These are phyloP conservation scores for Xylaria telfairii DNA, from an alignment of 495 filamentous ascomycete genomes.

Conservation along the genomic window DNA sequence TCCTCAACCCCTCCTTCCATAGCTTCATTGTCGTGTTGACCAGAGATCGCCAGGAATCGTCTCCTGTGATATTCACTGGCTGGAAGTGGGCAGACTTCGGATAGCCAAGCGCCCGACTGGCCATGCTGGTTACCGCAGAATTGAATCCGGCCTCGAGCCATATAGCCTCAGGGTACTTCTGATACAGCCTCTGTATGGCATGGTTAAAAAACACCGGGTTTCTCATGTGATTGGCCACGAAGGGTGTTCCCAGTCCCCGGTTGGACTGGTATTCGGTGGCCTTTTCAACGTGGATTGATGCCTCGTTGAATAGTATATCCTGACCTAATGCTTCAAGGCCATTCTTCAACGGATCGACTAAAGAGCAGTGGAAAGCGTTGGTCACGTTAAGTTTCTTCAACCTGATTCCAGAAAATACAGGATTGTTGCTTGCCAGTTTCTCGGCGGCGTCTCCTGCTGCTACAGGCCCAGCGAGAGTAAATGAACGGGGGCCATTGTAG, in stretches of 20 bases:
- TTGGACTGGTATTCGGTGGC: constrained; percentile 28
- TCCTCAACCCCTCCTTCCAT: constrained; percentile 52
- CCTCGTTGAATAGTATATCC: constrained; percentile 33
- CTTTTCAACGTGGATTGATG: constrained; percentile 31
- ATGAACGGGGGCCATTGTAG: constrained; percentile 56
- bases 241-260: constrained; percentile 25
- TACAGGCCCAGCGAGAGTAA: constrained; percentile 52
- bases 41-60: constrained; percentile 40
- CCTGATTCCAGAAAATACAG: constrained; percentile 27
- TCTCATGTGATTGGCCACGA: constrained; percentile 53
- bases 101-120: constrained; percentile 38
- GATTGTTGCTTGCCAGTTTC: constrained; percentile 8
- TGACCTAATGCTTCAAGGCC: constrained; percentile 37
- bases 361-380: constrained; percentile 59
- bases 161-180: constrained; percentile 41
- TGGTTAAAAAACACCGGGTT: constrained; percentile 59
- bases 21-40: constrained; percentile 51
- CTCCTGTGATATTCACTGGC: constrained; percentile 46
- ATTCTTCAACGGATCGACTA: constrained; percentile 49
- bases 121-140: constrained; percentile 55
- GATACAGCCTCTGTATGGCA: constrained; percentile 51
- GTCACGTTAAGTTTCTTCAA: constrained; percentile 51
- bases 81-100: constrained; percentile 43
- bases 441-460: constrained; percentile 41
- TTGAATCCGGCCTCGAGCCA: constrained; percentile 61